Base-by-base conservation (phyloP, 2,329 filamentous ascomycete genomes). In the Exophiala xenobiotica region DNA sequence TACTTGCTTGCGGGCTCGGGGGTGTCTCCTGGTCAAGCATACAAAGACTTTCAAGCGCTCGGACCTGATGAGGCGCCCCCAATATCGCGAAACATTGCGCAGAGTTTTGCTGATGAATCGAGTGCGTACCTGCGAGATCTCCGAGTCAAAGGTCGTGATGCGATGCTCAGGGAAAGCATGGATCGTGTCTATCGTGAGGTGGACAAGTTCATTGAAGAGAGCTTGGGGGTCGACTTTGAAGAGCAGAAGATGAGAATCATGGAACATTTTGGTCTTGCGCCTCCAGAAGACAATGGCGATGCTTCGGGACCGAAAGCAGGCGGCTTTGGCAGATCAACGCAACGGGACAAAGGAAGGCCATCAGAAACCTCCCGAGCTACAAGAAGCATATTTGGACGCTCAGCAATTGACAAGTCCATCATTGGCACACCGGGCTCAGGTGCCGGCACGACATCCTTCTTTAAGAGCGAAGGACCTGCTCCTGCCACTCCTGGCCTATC, bases 191-290 rank as follows among this genome's bases (percentile, higher is more conserved):
- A 92, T 54, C 83, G 85, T 49, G 93, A 97, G 65, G 97, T 99
- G 67, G 91, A 99, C 67, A 81, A 82, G 54, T 97, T 96, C 68
- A 78, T 99, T 49, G 91, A 97, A 67, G 91, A 96, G 63, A 95
- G 95, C 65, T 85, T 97, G 43, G 89, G 90, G 23, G 86, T 95
- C 75, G 90, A 97, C 68, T 97, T 93, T 91, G 91, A 96, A 62
- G 86, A 87, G 12, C 92, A 97, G 73, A 86, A 92, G 57, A 89
- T 88, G 69, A 85, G 85, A 60, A 96, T 99, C 58, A 97, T 96
- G 70, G 85, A 96, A 64, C 93, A 99, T 70, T 97, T 99, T 68
- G 93, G 93, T 11, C 86, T 99, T 12, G 77, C 74, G 6, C 68
- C 71, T 66, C 86, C 83, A 45, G 67, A 70, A 46, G 64, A 64